Conservation (phyloP, 257 asterid species). For the Ilex aquifolium region DNA sequence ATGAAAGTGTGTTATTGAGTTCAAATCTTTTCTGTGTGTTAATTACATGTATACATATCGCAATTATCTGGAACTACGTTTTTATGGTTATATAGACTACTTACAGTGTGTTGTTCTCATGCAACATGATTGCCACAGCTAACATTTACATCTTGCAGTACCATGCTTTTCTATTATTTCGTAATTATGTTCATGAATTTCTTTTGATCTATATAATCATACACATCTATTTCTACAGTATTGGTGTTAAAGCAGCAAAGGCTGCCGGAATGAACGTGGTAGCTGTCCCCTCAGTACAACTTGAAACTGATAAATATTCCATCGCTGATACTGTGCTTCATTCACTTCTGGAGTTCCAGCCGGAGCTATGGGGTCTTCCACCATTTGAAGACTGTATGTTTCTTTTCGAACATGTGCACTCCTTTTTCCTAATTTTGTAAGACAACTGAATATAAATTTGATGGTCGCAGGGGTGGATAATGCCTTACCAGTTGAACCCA, state of each 20-base stretch:
- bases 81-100: too few relatives aligned
- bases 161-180: too few relatives aligned
- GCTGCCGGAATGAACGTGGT: constrained; percentile 88
- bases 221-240: constrained; percentile 37
- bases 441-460: constrained; percentile 9
- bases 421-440: neutral
- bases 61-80: too few relatives aligned
- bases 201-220: neutral
- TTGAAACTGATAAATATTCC: constrained; percentile 46
- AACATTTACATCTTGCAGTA: too few relatives aligned
- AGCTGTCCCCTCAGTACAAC: constrained; percentile 77
- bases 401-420: neutral
- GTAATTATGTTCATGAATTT: too few relatives aligned
- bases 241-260: constrained; percentile 86
- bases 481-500: constrained; percentile 62
- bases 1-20: too few relatives aligned
- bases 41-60: too few relatives aligned
- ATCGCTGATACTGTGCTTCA: constrained; percentile 66
- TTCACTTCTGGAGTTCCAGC: constrained; percentile 65
- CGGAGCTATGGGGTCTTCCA: constrained; percentile 90
- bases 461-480: constrained; percentile 56
- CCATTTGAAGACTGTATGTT: constrained; percentile 65
- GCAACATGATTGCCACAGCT: too few relatives aligned
- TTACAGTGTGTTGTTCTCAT: too few relatives aligned
- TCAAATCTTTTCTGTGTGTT: too few relatives aligned